Percentiles rank a stretch among this genome's conserved stretches.
Conservation (phyloP, 345 rosid genomes). For the Citrus mangshanensis region DNA sequence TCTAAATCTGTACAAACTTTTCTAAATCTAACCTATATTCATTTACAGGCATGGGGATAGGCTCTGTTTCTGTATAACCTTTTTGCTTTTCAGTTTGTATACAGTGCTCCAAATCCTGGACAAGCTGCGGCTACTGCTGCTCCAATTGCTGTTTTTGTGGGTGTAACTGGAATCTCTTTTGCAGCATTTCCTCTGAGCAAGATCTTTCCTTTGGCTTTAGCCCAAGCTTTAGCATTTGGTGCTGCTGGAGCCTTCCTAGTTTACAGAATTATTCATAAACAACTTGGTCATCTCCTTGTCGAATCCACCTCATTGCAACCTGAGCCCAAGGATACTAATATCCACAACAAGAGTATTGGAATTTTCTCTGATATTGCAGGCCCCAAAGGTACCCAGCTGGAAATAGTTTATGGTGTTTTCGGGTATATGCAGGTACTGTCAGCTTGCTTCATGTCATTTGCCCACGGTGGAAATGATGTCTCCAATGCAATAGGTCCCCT, state of each 20-base stretch:
- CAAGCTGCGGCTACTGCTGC: constrained; percentile 90
- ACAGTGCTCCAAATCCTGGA: constrained; percentile 96
- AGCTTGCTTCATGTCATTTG: constrained; percentile 98
- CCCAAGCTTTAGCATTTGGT: constrained; percentile 80
- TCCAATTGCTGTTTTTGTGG: constrained; percentile 70
- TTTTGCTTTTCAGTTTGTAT: constrained; percentile 63
- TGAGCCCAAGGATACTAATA: constrained; percentile 30
- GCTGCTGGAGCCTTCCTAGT: constrained; percentile 77
- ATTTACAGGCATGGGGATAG: not conserved
- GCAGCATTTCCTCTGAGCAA: constrained; percentile 87
- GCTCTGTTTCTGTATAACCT: constrained; percentile 5
- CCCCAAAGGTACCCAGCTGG: constrained; percentile 83
- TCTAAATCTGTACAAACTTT: not conserved
- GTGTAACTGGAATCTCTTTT: constrained; percentile 81
- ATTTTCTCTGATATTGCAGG: constrained; percentile 91
- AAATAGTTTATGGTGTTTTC: constrained; percentile 84
- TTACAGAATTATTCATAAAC: constrained; percentile 54
- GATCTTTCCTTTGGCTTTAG: constrained; percentile 47
- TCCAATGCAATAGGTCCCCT: constrained; percentile 95
- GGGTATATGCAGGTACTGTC: constrained; percentile 97
- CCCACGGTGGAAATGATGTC: constrained; percentile 94
- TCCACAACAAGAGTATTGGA: constrained; percentile 48
- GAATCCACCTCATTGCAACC: constrained; percentile 39
- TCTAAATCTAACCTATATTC: not conserved
- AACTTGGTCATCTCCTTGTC: constrained; percentile 83